Base-by-base conservation (phyloP, 257 asterid genomes). In the Paulownia fortunei region DNA sequence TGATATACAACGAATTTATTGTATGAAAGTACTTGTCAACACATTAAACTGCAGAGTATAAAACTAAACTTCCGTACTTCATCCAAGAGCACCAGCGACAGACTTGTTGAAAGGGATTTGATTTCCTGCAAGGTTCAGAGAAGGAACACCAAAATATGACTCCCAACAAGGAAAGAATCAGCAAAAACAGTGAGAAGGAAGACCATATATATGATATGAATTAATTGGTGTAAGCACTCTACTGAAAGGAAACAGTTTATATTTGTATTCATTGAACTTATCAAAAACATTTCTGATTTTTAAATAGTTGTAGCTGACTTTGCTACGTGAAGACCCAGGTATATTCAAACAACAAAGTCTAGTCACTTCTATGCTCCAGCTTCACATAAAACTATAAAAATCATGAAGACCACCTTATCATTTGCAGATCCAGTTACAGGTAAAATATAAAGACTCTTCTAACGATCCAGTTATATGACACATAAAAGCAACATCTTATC, bases 1-100 rank as follows among this genome's bases (percentile, higher is more conserved):
- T 36, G 37, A 60, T 69, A 69, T 24, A 36, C 44, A 72, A 46
- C 15, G 39, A 69, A n/a, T 41, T 58, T 67, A 30, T 39, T 18
- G 12, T 46, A 18, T 12, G 2, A n/a, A 63, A 76, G 69, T 75
- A 46, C n/a, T 42, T 59, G 51, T 65, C 62, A n/a, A 83, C 49
- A 52, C 12, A 69, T 34, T 42, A 13, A 67, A 77, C 68, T 62
- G 27, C 47, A 75, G 60, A 60, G 65, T 3, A 72, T 58, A 73
- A 55, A 71, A 63, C 21, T 73, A 34, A 59, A 81, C 67, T 60
- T 67, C 49, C 91, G 76, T 90, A 93, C 99, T 86, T 93, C 99
- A 81, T 96, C 99, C 85, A 96, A 75, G 85, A 96, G 93, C 80
- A 93, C 97, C 68, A 96, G 62, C 8, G 99, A 96, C 79, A 77